Base-by-base conservation (phyloP, 768 basidiomycete species). In the Amanita pallidorosea region DNA sequence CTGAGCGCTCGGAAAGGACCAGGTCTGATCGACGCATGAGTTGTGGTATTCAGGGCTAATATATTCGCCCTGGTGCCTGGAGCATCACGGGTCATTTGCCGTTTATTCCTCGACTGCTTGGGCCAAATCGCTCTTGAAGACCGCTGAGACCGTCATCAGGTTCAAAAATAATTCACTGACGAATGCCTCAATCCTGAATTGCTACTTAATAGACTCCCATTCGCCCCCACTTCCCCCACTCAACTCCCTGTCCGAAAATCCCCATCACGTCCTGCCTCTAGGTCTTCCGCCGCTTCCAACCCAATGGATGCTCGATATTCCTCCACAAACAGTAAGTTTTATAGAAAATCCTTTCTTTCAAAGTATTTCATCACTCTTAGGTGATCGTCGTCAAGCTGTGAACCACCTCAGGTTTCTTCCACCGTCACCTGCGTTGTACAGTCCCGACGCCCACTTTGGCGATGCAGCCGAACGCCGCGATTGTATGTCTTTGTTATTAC, bases 21-120 rank as follows among this genome's bases (percentile, higher is more conserved):
- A 40, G 40, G 49, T 49, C 27, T 49, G 49, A 49, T 49, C 40
- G 49, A 49, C 40, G 40, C 40, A 42, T 49, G 47, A 36, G 36
- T 49, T 29, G 29, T 13, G 23, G 23, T 42, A n/a, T n/a, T n/a
- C 49, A 49, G 49, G 49, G 49, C 27, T 17, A 41, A 18, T 38
- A 17, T 37, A 40, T 29, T 17, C 31, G 38, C 49, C 49, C 49
- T 49, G 49, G 49, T 49, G 49, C 49, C 49, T 49, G 49, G 27
- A 7, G 7, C 47, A 48, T 48, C 47, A 48, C 35, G 37, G 17
- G 23, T 37, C 46, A 37, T 17, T 46, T 48, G 15, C 25, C 9
- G 48, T 29, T 33, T 29, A 49, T 40, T 42, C 49, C 49, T 49
- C 49, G 49, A 49, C 27, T 49, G 27, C 17, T 18, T 49, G 40